A percentile compares a stretch with the other conserved stretches of the same genome.
phyloP scores from a whole-genome alignment of 2,329 filamentous ascomycete genomes.

The Colletotrichum eleusines region DNA sequence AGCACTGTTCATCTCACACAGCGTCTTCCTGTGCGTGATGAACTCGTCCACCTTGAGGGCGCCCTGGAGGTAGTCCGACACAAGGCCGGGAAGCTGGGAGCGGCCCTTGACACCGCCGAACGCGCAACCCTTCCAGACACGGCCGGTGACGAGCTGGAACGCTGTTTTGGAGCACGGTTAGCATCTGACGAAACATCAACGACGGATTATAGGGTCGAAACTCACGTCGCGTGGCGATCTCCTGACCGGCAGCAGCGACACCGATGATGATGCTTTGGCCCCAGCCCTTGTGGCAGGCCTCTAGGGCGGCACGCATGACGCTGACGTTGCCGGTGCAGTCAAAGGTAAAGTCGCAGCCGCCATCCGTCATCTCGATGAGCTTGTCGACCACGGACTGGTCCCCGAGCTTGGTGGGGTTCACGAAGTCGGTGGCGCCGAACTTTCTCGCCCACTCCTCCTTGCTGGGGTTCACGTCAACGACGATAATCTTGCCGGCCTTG shows the following conservation, averaged over 20 bases:
- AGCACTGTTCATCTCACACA: conserved; percentile 87
- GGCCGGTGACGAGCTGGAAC: conserved; percentile 98
- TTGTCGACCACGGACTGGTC: conserved; percentile 89
- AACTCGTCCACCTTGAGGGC: conserved; percentile 98
- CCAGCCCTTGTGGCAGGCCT: conserved; percentile 99
- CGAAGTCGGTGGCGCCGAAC: conserved; percentile 96
- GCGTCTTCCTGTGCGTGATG: conserved; percentile 92
- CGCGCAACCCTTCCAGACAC: conserved; percentile 97
- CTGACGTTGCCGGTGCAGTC: conserved; percentile 98
- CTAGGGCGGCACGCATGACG: conserved; percentile 94
- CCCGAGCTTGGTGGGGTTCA: conserved; percentile 87
- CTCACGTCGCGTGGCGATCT: conserved; percentile 93
- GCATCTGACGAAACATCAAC: not conserved
- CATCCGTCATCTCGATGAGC: conserved; percentile 97
- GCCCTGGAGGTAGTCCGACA: conserved; percentile 89
- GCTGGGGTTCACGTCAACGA: conserved; percentile 80
- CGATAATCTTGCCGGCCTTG: conserved; percentile 82
- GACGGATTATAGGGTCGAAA: conserved; percentile 46
- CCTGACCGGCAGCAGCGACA: conserved; percentile 94
- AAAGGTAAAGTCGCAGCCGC: conserved; percentile 98
- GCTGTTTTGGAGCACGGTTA: conserved; percentile 62
- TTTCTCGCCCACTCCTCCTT: conserved; percentile 95
- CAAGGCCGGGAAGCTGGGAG: conserved; percentile 87
- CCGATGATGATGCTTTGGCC: conserved; percentile 98
- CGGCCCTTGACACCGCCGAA: conserved; percentile 99